These are phyloP conservation scores for Phragmites australis DNA, from an alignment of 176 grass and related monocot species.

Conservation along the genomic window DNA sequence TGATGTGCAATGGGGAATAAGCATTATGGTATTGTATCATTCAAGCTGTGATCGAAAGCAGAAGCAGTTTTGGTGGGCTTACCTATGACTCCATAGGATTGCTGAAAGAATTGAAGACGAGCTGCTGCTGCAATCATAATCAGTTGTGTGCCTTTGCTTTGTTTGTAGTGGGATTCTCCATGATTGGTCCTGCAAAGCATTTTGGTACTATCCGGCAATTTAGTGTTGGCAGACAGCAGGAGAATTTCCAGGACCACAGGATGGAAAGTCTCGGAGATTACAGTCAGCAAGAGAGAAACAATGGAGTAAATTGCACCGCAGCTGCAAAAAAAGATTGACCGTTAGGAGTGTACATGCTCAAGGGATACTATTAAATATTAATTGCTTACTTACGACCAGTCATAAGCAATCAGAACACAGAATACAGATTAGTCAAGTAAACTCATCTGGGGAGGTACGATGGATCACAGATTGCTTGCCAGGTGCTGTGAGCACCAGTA, in stretches of 20 bases:
- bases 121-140: neutral
- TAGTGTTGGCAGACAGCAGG: neutral
- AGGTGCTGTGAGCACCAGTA: neutral
- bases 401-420: too few relatives aligned
- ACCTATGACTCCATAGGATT: neutral
- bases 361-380: too few relatives aligned
- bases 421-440: neutral
- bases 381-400: too few relatives aligned
- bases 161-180: neutral
- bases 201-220: neutral
- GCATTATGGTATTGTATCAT: too few relatives aligned
- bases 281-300: too few relatives aligned
- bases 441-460: neutral
- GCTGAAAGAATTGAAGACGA: neutral
- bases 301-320: neutral
- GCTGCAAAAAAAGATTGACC: neutral
- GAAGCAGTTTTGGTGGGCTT: neutral
- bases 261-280: neutral
- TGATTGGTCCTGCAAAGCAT: constrained; percentile 7
- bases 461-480: neutral
- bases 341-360: neutral
- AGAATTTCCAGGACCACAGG: neutral
- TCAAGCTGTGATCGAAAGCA: neutral
- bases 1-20: neutral
- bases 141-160: neutral